A percentile compares a stretch with the other conserved stretches of the same genome.
These are phyloP conservation scores for Claviceps arundinis DNA, from an alignment of 2,329 filamentous ascomycete genomes.

Conservation along the genomic window DNA sequence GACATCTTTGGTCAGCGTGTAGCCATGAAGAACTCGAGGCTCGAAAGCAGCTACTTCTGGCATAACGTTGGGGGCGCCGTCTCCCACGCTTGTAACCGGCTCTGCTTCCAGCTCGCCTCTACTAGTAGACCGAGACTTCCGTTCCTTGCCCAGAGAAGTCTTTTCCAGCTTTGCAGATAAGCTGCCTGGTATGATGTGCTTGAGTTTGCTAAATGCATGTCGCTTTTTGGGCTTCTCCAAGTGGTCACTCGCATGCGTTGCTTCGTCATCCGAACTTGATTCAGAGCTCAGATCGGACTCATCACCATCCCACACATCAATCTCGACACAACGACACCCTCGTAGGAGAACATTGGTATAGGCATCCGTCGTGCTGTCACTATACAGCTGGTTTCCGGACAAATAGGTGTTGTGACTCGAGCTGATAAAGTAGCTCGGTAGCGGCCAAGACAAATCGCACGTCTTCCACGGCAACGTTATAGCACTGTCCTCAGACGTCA, in stretches of 20 bases:
- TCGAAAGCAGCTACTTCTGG: constrained; percentile 34
- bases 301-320: constrained; percentile 89
- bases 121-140: constrained; percentile 19
- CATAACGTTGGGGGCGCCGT: constrained; percentile 9
- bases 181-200: constrained; percentile 37
- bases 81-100: not conserved
- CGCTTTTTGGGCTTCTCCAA: constrained; percentile 37
- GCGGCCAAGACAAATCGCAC: constrained; percentile 54
- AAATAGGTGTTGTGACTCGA: constrained; percentile 95
- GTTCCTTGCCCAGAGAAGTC: constrained; percentile 31
- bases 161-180: constrained; percentile 33
- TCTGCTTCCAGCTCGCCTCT: constrained; percentile 4
- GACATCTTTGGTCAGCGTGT: constrained; percentile 81
- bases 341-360: constrained; percentile 75
- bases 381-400: constrained; percentile 75
- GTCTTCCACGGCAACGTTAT: constrained; percentile 26
- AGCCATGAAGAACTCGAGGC: constrained; percentile 72
- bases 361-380: constrained; percentile 73
- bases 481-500: constrained; percentile 36
- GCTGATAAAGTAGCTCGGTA: constrained; percentile 86
- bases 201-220: constrained; percentile 50
- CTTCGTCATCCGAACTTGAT: constrained; percentile 34
- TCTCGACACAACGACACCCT: constrained; percentile 82
- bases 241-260: constrained; percentile 25
- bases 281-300: constrained; percentile 55